phyloP scores from a whole-genome alignment of 1,139 yeast genomes.

The Yamadazyma atmosphaerica region DNA sequence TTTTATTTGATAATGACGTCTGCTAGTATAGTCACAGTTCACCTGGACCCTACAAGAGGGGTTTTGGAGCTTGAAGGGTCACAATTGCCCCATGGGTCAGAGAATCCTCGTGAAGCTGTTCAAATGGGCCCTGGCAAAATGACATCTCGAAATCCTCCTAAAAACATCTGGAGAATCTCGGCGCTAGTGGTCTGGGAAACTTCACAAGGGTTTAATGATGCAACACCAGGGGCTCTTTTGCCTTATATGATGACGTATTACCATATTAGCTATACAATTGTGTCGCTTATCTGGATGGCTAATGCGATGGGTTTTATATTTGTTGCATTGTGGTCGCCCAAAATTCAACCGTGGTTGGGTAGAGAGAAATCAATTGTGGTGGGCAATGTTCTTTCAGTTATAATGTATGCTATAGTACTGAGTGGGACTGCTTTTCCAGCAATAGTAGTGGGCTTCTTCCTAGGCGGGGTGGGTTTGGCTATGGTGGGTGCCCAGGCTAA shows the following conservation, averaged over 20 bases:
- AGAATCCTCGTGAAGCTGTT: not conserved
- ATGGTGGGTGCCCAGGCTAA: constrained; percentile 55
- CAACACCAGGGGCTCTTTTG: constrained; percentile 50
- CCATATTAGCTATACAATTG: constrained; percentile 35
- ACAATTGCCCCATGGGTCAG: not conserved
- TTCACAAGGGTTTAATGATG: constrained; percentile 39
- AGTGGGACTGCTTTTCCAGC: constrained; percentile 38
- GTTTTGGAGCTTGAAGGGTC: not conserved
- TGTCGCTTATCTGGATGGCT: constrained; percentile 47
- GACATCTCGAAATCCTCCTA: constrained; percentile 39
- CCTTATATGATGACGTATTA: constrained; percentile 43
- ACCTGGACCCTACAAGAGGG: not conserved
- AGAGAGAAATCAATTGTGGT: constrained; percentile 34
- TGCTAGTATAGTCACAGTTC: not conserved
- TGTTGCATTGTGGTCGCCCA: constrained; percentile 38
- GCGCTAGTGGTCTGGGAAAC: constrained; percentile 43
- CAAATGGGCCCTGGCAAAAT: constrained; percentile 8
- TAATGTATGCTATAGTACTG: constrained; percentile 41
- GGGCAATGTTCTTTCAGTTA: constrained; percentile 33
- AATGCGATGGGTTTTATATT: constrained; percentile 46
- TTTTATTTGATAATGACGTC: not conserved
- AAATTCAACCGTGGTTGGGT: constrained; percentile 43
- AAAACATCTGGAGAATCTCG: constrained; percentile 41
- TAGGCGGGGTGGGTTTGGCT: constrained; percentile 64
- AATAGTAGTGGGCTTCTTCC: constrained; percentile 52